Conservation (phyloP, 2,329 filamentous ascomycete species). For the Scedosporium apiospermum region DNA sequence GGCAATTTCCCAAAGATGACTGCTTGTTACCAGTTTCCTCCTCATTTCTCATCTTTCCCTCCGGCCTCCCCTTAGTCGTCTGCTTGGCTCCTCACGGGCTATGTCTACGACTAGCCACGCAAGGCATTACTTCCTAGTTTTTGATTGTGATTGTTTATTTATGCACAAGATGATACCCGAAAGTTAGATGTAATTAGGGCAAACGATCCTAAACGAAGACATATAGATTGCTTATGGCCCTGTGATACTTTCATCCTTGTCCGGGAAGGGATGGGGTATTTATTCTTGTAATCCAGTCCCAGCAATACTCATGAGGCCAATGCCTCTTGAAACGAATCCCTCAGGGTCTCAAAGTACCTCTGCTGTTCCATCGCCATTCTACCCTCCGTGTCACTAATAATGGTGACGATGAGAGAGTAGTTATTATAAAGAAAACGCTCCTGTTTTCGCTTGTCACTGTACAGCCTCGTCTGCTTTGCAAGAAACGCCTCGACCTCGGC, state of each 20-base stretch:
- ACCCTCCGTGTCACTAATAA: slow-evolving; percentile 69
- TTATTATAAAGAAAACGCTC: slow-evolving; percentile 93
- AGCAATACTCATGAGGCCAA: slow-evolving; percentile 8
- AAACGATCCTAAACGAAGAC: too few species aligned
- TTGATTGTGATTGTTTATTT: too few species aligned
- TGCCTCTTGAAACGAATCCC: slow-evolving; percentile 44
- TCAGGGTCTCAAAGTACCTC: slow-evolving; percentile 62
- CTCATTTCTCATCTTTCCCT: too few species aligned
- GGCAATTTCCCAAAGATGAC: too few species aligned
- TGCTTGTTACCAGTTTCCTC: too few species aligned
- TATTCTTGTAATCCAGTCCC: slow-evolving; percentile 1
- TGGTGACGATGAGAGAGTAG: slow-evolving; percentile 87
- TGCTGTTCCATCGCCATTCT: slow-evolving; percentile 68
- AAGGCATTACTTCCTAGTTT: too few species aligned
- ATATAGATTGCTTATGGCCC: background rate
- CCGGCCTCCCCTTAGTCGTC: too few species aligned
- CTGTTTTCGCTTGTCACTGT: slow-evolving; percentile 70
- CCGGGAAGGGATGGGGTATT: background rate
- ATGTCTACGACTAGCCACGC: too few species aligned
- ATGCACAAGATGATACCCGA: too few species aligned
- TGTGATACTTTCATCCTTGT: background rate
- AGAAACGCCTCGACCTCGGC: slow-evolving; percentile 79
- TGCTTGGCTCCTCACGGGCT: too few species aligned
- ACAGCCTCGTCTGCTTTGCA: slow-evolving; percentile 63
- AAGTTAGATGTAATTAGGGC: too few species aligned